These are phyloP conservation scores for Erysimum cheiranthoides DNA, from an alignment of 345 rosid species.

Conservation along the genomic window DNA sequence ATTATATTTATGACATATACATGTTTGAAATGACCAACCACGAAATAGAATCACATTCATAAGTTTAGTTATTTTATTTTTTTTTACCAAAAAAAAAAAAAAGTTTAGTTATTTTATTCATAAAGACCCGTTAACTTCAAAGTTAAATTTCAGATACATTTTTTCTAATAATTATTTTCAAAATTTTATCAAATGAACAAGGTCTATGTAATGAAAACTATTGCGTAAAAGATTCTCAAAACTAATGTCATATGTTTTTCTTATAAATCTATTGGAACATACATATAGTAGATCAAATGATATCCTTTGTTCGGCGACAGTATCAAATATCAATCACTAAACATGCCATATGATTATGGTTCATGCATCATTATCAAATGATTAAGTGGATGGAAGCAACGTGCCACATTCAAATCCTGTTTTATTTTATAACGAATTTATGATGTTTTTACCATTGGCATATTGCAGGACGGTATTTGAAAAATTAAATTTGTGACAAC, in stretches of 20 bases:
- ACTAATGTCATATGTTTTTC: neutral
- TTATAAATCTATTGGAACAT: slow-evolving; percentile 6
- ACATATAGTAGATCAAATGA: slow-evolving; percentile 1
- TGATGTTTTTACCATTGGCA: neutral
- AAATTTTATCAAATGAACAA: neutral
- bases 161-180: neutral
- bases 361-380: slow-evolving; percentile 36
- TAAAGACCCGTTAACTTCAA: neutral
- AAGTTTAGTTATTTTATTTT: neutral
- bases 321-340: slow-evolving; percentile 27
- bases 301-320: slow-evolving; percentile 5
- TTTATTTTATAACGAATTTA: neutral
- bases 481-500: neutral
- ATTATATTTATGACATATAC: neutral
- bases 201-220: neutral
- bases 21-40: slow-evolving; percentile 8
- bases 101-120: slow-evolving; percentile 6
- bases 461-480: neutral
- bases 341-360: slow-evolving; percentile 35
- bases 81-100: no score
- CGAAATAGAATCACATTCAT: neutral
- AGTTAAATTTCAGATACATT: neutral
- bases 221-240: slow-evolving; percentile 5
- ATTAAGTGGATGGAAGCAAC: slow-evolving; percentile 39
- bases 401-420: slow-evolving; percentile 31